These are phyloP conservation scores for Saturnispora besseyi DNA, from an alignment of 805 yeast genomes.

Conservation along the genomic window DNA sequence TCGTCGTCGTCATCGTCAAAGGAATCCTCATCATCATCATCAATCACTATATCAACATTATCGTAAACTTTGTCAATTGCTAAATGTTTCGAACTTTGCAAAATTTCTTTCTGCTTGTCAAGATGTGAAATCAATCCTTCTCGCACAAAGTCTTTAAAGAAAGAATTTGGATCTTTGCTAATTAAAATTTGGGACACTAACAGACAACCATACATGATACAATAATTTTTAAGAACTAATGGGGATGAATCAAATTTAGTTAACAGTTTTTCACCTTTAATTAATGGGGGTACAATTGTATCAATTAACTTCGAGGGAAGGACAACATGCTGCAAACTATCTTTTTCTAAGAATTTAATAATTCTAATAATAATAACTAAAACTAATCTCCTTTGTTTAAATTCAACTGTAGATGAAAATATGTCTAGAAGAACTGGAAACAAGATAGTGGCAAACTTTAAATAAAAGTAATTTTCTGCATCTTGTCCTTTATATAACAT, in stretches of 20 bases:
- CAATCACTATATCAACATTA: conserved; percentile 3
- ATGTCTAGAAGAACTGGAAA: conserved; percentile 50
- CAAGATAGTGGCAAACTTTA: conserved; percentile 34
- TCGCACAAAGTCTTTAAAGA: conserved; percentile 45
- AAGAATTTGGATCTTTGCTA: conserved; percentile 34
- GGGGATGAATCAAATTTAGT: neutral
- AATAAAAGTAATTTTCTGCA: conserved; percentile 12
- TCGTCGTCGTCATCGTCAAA: conserved; percentile 16
- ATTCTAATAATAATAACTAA: conserved; percentile 47
- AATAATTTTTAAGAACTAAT: neutral
- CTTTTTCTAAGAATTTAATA: conserved; percentile 31
- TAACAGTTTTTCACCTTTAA: conserved; percentile 34
- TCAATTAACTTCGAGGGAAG: conserved; percentile 34
- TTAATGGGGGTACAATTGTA: conserved; percentile 50
- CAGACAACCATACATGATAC: conserved; percentile 42
- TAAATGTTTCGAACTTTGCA: conserved; percentile 15
- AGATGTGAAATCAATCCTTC: conserved; percentile 65
- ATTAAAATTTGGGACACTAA: conserved; percentile 38
- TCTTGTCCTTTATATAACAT: conserved; percentile 23
- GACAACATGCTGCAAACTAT: conserved; percentile 27
- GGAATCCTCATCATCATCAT: conserved; percentile 14
- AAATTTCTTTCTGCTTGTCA: conserved; percentile 18
- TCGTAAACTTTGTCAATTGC: neutral
- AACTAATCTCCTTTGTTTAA: conserved; percentile 48
- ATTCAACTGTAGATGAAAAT: conserved; percentile 66